phyloP scores from a whole-genome alignment of 1,284 basidiomycete genomes.

The Microbotryum intermedium region DNA sequence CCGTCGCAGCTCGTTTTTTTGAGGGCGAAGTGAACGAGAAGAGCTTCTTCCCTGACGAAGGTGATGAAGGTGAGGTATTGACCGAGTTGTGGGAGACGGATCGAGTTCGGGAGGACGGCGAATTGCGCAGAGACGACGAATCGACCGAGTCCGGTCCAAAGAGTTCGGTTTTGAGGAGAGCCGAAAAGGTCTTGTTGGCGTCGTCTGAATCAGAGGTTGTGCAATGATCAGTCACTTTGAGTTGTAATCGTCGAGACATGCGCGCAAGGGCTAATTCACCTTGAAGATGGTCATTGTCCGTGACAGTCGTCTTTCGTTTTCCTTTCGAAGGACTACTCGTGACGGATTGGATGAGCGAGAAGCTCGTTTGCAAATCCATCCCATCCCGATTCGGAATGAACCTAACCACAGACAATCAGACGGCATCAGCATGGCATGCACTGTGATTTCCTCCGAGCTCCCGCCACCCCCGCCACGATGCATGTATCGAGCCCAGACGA shows the following conservation, averaged over 20 bases:
- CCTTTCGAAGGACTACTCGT: conserved; percentile 34
- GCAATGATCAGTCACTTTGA: conserved; percentile 1
- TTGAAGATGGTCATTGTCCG: conserved; percentile 42
- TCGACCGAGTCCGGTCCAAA: conserved; percentile 39
- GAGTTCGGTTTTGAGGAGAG: conserved; percentile 47
- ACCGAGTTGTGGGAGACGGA: conserved; percentile 32
- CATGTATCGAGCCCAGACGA: not conserved
- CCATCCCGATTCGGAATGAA: conserved; percentile 49
- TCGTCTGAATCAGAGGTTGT: conserved; percentile 39
- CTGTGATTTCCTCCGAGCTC: too few relatives aligned
- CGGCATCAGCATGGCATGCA: conserved; percentile 5
- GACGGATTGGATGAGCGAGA: conserved; percentile 43
- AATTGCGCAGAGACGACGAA: conserved; percentile 16
- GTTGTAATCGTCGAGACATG: not conserved
- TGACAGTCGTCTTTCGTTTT: conserved; percentile 36
- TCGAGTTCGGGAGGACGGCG: conserved; percentile 29
- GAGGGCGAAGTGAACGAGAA: conserved; percentile 45
- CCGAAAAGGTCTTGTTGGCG: conserved; percentile 47
- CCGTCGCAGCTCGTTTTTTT: conserved; percentile 23
- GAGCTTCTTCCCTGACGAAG: conserved; percentile 40
- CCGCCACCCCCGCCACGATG: not conserved
- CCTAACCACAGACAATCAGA: conserved; percentile 30
- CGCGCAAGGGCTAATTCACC: conserved; percentile 19
- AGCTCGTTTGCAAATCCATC: conserved; percentile 45
- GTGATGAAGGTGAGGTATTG: conserved; percentile 36